A percentile compares a stretch with the other conserved stretches of the same genome.
Evolutionary conservation across 306 rosid genomes (phyloP).

Genomic region (Prunus padus): DNA sequence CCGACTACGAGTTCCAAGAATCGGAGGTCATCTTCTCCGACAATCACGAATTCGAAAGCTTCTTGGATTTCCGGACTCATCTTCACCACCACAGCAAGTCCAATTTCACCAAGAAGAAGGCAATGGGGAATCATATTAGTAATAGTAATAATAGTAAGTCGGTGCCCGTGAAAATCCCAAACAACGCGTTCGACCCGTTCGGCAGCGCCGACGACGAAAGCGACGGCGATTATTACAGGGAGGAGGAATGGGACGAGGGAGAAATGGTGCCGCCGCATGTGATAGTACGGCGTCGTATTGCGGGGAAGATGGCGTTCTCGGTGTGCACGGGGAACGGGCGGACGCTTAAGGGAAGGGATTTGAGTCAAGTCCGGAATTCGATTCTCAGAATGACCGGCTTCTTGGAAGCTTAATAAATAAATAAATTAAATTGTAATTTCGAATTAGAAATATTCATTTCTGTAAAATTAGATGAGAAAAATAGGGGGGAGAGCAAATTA

Average conservation of each 20-base stretch:
- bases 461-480: neutral
- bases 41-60: neutral
- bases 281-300: constrained; percentile 51
- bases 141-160: constrained; percentile 24
- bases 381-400: constrained; percentile 91
- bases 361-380: constrained; percentile 77
- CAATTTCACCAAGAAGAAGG: constrained; percentile 10
- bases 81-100: neutral
- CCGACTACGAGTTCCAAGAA: constrained; percentile 53
- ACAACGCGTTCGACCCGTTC: constrained; percentile 3
- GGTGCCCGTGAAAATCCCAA: constrained; percentile 61
- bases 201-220: constrained; percentile 28
- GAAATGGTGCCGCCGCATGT: constrained; percentile 83
- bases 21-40: constrained; percentile 72
- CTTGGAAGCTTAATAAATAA: constrained; percentile 44
- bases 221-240: constrained; percentile 28
- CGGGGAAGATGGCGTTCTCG: constrained; percentile 69
- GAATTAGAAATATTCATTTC: neutral
- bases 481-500: neutral
- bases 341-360: constrained; percentile 85
- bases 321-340: constrained; percentile 77
- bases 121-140: constrained; percentile 4
- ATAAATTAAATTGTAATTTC: neutral
- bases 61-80: neutral
- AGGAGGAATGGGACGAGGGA: constrained; percentile 36